Conservation (phyloP, 139 green algal species). For the Picochlorum sp. region DNA sequence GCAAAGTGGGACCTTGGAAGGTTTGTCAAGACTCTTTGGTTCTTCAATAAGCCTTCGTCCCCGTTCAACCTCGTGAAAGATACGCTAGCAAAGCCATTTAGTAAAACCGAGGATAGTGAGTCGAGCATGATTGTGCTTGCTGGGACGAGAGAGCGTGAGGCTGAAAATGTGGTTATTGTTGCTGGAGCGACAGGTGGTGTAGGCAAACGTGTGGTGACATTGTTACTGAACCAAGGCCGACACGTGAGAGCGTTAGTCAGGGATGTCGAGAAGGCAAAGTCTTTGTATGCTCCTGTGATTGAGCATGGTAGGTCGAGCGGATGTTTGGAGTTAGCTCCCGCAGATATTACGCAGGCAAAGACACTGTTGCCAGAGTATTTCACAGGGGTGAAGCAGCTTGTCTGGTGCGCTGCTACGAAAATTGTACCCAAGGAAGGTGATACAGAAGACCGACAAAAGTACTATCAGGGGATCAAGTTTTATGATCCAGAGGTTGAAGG, state of each 20-base stretch:
- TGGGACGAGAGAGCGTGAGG: not conserved
- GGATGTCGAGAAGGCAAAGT: conserved; percentile 50
- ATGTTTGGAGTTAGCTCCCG: conserved; percentile 60
- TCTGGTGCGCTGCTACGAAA: conserved; percentile 64
- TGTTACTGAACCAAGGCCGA: conserved; percentile 49
- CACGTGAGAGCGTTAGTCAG: conserved; percentile 67
- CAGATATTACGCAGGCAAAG: conserved; percentile 72
- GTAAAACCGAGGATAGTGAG: not conserved
- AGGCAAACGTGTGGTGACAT: conserved; percentile 65
- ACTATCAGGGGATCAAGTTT: conserved; percentile 80
- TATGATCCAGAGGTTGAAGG: conserved; percentile 70
- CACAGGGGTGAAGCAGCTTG: conserved; percentile 48
- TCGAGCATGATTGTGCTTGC: not conserved
- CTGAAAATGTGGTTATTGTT: conserved; percentile 18
- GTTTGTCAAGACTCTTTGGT: conserved; percentile 67
- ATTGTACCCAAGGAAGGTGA: conserved; percentile 68
- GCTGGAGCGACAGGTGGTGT: conserved; percentile 71
- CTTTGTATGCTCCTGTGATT: conserved; percentile 37
- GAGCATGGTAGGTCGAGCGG: conserved; percentile 30
- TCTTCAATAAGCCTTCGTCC: conserved; percentile 61
- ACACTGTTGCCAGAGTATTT: conserved; percentile 62
- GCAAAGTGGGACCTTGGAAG: conserved; percentile 62
- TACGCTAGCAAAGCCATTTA: conserved; percentile 18
- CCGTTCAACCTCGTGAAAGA: conserved; percentile 16
- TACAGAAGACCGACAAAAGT: conserved; percentile 67